Evolutionary conservation across 805 yeast genomes (phyloP).

Genomic region (Ogataea saltuana): DNA sequence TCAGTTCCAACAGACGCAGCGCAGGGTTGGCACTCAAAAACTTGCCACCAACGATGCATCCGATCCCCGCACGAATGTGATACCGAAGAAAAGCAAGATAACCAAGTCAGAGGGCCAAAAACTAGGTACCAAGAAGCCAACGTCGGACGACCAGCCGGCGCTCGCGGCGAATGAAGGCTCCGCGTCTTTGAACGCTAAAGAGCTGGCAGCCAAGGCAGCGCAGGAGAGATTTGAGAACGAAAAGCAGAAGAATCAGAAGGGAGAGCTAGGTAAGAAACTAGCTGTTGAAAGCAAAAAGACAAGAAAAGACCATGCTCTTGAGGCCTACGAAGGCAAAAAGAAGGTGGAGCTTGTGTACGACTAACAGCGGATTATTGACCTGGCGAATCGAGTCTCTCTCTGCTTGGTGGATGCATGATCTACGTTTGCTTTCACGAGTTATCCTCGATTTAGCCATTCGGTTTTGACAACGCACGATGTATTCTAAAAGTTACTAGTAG

Average conservation of each 20-base stretch:
- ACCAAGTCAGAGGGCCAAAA: slow-evolving; percentile 14
- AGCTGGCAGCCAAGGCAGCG: slow-evolving; percentile 34
- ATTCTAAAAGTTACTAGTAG: too few species aligned
- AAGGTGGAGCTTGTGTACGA: slow-evolving; percentile 24
- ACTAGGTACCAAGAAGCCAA: slow-evolving; percentile 15
- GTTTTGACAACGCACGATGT: too few species aligned
- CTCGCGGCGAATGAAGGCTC: neutral
- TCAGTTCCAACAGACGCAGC: slow-evolving; percentile 6
- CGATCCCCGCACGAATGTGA: slow-evolving; percentile 5
- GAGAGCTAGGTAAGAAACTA: slow-evolving; percentile 30
- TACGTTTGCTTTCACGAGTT: too few species aligned
- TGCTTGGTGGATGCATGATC: too few species aligned
- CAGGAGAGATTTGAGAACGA: slow-evolving; percentile 23
- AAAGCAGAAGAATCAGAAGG: slow-evolving; percentile 23
- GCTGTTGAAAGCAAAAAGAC: slow-evolving; percentile 28
- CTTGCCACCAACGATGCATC: neutral
- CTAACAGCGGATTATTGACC: slow-evolving; percentile 10
- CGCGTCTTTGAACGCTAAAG: slow-evolving; percentile 22
- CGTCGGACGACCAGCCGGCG: neutral
- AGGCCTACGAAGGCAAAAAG: slow-evolving; percentile 22
- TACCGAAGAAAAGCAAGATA: neutral
- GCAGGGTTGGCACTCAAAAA: neutral
- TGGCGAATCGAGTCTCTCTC: too few species aligned
- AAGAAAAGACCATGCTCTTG: slow-evolving; percentile 27
- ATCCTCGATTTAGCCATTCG: too few species aligned